Evolutionary conservation across 2,329 filamentous ascomycete species (phyloP).

Genomic region (Helminthosporium solani): DNA sequence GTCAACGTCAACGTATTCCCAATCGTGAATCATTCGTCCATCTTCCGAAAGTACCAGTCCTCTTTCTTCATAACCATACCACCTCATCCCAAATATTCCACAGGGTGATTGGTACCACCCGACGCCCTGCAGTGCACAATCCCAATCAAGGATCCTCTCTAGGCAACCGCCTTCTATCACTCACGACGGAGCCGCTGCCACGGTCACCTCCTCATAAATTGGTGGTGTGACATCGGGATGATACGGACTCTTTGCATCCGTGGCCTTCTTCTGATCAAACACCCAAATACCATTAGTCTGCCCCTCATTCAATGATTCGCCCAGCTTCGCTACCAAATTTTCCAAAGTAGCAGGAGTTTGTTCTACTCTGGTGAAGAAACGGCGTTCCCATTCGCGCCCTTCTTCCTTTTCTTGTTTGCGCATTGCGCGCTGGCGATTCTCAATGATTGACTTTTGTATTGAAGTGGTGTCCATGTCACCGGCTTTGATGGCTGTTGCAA

Average conservation of each 20-base stretch:
- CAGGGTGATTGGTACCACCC: neutral
- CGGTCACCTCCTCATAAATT: conserved; percentile 22
- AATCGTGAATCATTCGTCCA: neutral
- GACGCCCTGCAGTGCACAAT: neutral
- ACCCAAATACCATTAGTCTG: conserved; percentile 72
- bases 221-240: conserved; percentile 30
- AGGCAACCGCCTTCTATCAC: neutral
- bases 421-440: conserved; percentile 79
- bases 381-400: conserved; percentile 73
- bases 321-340: conserved; percentile 48
- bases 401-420: conserved; percentile 75
- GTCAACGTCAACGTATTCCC: neutral
- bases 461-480: conserved; percentile 83
- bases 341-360: conserved; percentile 41
- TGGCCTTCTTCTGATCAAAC: conserved; percentile 59
- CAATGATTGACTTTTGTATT: conserved; percentile 81
- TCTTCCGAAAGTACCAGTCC: neutral
- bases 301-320: conserved; percentile 57
- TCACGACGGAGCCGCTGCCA: neutral
- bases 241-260: conserved; percentile 27
- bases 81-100: neutral
- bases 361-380: conserved; percentile 67
- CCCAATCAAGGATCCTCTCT: neutral
- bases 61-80: neutral
- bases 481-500: conserved; percentile 74